Conservation (phyloP, 2,329 filamentous ascomycete species). For the Acarospora socialis region DNA sequence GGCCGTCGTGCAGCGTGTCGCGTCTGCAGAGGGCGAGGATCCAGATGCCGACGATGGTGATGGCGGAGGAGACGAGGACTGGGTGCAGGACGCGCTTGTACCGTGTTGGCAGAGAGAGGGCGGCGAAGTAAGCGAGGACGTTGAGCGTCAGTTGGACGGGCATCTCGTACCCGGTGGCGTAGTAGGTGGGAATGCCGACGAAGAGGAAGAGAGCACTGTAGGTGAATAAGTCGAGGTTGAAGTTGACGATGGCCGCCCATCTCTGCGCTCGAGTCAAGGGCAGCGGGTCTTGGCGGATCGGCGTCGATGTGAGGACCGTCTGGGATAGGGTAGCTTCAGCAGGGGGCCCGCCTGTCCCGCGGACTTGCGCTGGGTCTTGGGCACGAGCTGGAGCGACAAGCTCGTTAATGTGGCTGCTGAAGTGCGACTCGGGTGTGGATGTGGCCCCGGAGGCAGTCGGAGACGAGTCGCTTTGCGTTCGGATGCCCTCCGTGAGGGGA, state of each 20-base stretch:
- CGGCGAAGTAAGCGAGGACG: conserved; percentile 38
- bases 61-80: conserved; percentile 40
- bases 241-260: conserved; percentile 36
- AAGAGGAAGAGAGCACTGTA: conserved; percentile 35
- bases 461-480: conserved; percentile 1
- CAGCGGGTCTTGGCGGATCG: conserved; percentile 27
- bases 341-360: conserved; percentile 12
- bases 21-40: conserved; percentile 34
- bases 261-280: conserved; percentile 33
- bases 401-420: not conserved
- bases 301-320: conserved; percentile 14
- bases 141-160: conserved; percentile 33
- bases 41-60: conserved; percentile 41
- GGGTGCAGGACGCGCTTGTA: conserved; percentile 44
- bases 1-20: conserved; percentile 27
- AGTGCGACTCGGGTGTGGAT: not conserved
- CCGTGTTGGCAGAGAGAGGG: conserved; percentile 33
- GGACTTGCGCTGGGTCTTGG: conserved; percentile 11
- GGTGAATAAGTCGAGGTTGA: conserved; percentile 32
- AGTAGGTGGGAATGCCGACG: conserved; percentile 42
- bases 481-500: conserved; percentile 24
- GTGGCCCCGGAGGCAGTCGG: not conserved
- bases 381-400: conserved; percentile 9
- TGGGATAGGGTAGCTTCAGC: conserved; percentile 8
- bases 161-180: conserved; percentile 36